phyloP scores from a whole-genome alignment of 2,329 filamentous ascomycete species.

The Venturia nashicola region DNA sequence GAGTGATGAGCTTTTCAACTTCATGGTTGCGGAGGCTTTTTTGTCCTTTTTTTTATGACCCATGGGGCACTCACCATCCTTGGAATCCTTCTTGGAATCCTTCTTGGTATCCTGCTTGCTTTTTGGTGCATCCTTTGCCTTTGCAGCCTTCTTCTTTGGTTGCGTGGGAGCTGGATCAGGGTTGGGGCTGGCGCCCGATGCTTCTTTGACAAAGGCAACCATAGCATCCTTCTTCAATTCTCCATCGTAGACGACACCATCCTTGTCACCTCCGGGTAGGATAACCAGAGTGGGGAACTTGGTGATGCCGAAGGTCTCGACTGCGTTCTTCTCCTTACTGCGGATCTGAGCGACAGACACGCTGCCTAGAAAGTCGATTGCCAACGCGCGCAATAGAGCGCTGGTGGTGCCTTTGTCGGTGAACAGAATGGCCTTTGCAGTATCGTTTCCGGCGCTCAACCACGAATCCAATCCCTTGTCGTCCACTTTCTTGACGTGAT shows the following conservation, averaged over 20 bases:
- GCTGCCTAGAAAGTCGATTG: constrained; percentile 78
- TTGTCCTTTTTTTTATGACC: neutral
- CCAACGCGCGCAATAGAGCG: constrained; percentile 68
- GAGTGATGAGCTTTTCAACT: neutral
- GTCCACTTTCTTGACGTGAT: constrained; percentile 71
- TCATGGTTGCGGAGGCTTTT: neutral
- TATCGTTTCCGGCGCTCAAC: constrained; percentile 52
- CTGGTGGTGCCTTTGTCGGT: constrained; percentile 86
- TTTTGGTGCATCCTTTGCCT: constrained; percentile 21
- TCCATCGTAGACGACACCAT: constrained; percentile 63
- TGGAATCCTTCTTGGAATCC: constrained; percentile 6
- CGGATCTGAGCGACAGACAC: constrained; percentile 74
- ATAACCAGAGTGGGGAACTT: constrained; percentile 74
- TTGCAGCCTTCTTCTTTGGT: constrained; percentile 28
- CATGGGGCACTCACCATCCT: constrained; percentile 6
- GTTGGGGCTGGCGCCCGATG: constrained; percentile 67
- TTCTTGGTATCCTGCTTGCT: constrained; percentile 5
- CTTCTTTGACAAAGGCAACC: constrained; percentile 70
- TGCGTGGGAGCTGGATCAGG: constrained; percentile 40
- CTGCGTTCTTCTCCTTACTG: constrained; percentile 61
- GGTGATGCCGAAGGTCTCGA: constrained; percentile 62
- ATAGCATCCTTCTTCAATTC: constrained; percentile 77
- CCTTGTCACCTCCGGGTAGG: constrained; percentile 56
- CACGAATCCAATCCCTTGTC: constrained; percentile 71
- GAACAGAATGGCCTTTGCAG: constrained; percentile 80